Base-by-base conservation (phyloP, 2,329 filamentous ascomycete species). In the Zalaria sp. region DNA sequence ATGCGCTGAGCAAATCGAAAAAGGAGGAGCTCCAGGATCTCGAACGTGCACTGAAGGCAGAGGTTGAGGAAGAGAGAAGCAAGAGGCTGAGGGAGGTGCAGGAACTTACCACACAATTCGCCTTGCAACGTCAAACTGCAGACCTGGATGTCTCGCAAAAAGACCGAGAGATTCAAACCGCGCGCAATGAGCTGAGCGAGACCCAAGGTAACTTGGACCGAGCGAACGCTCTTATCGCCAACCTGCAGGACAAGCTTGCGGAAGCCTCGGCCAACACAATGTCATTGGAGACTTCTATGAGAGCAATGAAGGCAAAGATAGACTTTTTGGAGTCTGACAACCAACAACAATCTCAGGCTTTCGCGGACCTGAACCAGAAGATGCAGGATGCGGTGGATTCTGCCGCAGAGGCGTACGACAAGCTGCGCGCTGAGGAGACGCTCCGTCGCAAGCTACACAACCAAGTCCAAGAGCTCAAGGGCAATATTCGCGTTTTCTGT, bases 401-500 rank as follows among this genome's bases (percentile, higher is more conserved):
- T 18, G 83, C 81, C 1, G 77, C 83, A 27, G 71, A 75, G 31
- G 79, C 83, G 1, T 78, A 83, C 43, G 77, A 85, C 49, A 94
- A 91, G 56, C 69, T 98, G 27, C 81, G 91, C 47, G 85, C 81
- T 53, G 91, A 96, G 57, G 91, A 98, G 63, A 91, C 84, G 1
- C 69, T 94, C 39, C 78, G 91, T 9, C 77, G 91, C 25, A 89
- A 93, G 51, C 73, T 98, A 0, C 94, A 96, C 67, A 96, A 96
- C 62, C 91, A 93, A 59, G 89, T 98, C 37, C 87, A 98, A 59
- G 91, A 98, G 57, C 75, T 98, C 45, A 95, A 94, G 61, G 91
- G 91, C 53, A 98, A 98, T 57, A 98, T 98, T 54, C 82, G 91
- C 18, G 91, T 98, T 50, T 98, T 98, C 77, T 96, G 89, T 57